Evolutionary conservation across 1,284 basidiomycete species (phyloP), one percentile per base, ranked within the genome.

Genomic region (Tylopilus orsonianus): DNA sequence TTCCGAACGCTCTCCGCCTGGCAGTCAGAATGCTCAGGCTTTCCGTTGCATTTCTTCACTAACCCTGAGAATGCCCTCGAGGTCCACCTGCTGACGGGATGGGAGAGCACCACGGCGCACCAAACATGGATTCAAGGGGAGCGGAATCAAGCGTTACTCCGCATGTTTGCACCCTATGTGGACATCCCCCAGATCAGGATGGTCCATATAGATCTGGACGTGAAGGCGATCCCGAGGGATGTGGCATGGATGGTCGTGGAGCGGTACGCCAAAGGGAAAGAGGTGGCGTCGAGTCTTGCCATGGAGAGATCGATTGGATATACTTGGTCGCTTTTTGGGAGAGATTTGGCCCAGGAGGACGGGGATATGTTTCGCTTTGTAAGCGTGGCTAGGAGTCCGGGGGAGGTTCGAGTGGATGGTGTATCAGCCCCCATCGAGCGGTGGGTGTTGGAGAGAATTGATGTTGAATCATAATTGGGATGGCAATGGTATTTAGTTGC

Each of bases 61-160:
- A 40, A 44, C 20, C 5, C 24, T 12, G 60, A 69, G 46, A 52
- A 60, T 27, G 41, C 61, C 4, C 48, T 43, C 4, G 50, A 60
- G 29, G 46, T 78, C 2, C 70, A 72, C 55, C 55, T 79, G 32
- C 52, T 77, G 32, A 71, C 74, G 3, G 75, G 76, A 4, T 79
- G 77, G 78, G 44, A 62, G 42, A 64, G 66, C 49, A 69, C 72
- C 16, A 53, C 55, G 8, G 69, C 70, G 8, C 77, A 78, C 50
- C 45, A 67, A 20, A 59, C 64, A 26, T 79, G 75, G 75, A 73
- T 76, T 29, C 54, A 49, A 10, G 73, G 72, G 53, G 63, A 69
- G 8, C 58, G 56, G 49, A 77, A 77, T 44, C 67, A 75, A 50
- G 64, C 60, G 37, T 56, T 78, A 14, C 49, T 75, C 23, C 48